Evolutionary conservation across 371 early-diverging fungal species (phyloP).

Genomic region (Capniomyces stellatus): DNA sequence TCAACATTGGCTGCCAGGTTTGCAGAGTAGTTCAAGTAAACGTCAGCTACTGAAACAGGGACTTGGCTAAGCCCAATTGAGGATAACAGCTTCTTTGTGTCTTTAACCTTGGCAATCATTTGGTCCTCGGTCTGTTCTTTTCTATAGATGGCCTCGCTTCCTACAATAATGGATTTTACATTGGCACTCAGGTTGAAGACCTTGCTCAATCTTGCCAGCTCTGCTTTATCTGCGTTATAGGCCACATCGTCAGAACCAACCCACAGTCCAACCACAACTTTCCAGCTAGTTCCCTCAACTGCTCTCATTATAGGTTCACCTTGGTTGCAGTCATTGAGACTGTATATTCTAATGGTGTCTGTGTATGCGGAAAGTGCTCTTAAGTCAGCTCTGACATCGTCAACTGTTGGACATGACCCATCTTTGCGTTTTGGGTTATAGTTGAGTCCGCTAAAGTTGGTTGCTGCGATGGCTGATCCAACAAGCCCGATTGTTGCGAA

Average conservation of each 20-base stretch:
- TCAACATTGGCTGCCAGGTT: conserved; percentile 31
- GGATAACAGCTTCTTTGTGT: conserved; percentile 23
- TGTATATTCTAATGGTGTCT: conserved; percentile 33
- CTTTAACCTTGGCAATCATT: conserved; percentile 21
- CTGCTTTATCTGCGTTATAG: conserved; percentile 28
- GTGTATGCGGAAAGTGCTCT: conserved; percentile 27
- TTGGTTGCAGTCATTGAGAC: conserved; percentile 32
- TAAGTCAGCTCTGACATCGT: conserved; percentile 29
- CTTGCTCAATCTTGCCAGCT: conserved; percentile 24
- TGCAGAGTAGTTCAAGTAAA: conserved; percentile 30
- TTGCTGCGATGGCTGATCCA: conserved; percentile 12
- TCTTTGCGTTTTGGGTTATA: conserved; percentile 32
- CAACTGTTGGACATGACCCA: conserved; percentile 30
- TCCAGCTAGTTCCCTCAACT: conserved; percentile 32
- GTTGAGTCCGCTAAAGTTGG: conserved; percentile 30
- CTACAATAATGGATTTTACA: conserved; percentile 35
- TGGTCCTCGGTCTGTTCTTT: conserved; percentile 22
- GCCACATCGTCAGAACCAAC: conserved; percentile 29
- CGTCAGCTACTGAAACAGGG: conserved; percentile 35
- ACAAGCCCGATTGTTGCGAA: conserved; percentile 7
- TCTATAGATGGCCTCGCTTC: conserved; percentile 42
- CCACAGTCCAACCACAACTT: conserved; percentile 40
- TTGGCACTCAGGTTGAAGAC: conserved; percentile 21
- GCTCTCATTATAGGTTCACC: conserved; percentile 39
- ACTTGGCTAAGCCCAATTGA: conserved; percentile 23